Conservation (phyloP, 768 basidiomycete genomes). For the Pisolithus orientalis region DNA sequence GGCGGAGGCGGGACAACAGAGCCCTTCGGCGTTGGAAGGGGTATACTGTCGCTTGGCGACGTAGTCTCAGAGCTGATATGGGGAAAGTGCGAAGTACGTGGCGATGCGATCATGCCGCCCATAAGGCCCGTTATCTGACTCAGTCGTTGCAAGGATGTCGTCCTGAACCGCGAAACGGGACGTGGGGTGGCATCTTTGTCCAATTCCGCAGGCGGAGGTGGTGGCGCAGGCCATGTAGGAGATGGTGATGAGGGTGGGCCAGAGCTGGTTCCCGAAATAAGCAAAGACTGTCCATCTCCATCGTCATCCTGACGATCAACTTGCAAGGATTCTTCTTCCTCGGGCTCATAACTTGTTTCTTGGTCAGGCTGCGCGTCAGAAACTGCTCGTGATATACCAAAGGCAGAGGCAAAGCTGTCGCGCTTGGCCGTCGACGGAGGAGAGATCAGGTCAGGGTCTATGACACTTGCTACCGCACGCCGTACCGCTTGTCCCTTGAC, state of each 20-base stretch:
- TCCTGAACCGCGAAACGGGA: slow-evolving; percentile 22
- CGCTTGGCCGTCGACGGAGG: slow-evolving; percentile 5
- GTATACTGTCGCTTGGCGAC: slow-evolving; percentile 21
- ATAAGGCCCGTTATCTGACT: slow-evolving; percentile 10
- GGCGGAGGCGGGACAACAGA: slow-evolving; percentile 15
- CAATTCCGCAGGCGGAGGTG: slow-evolving; percentile 22
- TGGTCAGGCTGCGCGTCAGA: background rate
- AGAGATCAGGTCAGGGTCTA: slow-evolving; percentile 29
- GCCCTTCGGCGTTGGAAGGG: slow-evolving; percentile 20
- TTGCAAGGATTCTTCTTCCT: slow-evolving; percentile 5
- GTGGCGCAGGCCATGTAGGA: slow-evolving; percentile 25
- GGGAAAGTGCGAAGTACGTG: slow-evolving; percentile 41
- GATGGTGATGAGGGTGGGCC: slow-evolving; percentile 11
- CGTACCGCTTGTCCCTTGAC: slow-evolving; percentile 44
- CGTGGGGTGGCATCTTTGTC: slow-evolving; percentile 19
- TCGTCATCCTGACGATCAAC: slow-evolving; percentile 4
- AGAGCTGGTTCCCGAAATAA: slow-evolving; percentile 14
- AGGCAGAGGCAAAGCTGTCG: slow-evolving; percentile 10
- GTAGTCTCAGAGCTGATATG: slow-evolving; percentile 31
- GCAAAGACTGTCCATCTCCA: slow-evolving; percentile 7
- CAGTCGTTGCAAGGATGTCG: slow-evolving; percentile 24
- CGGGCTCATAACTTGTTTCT: slow-evolving; percentile 4
- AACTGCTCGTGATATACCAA: slow-evolving; percentile 1
- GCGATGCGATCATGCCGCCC: slow-evolving; percentile 31
- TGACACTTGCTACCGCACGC: slow-evolving; percentile 46